Evolutionary conservation across 768 basidiomycete genomes (phyloP).

Genomic region (Leccinum truebloodii): DNA sequence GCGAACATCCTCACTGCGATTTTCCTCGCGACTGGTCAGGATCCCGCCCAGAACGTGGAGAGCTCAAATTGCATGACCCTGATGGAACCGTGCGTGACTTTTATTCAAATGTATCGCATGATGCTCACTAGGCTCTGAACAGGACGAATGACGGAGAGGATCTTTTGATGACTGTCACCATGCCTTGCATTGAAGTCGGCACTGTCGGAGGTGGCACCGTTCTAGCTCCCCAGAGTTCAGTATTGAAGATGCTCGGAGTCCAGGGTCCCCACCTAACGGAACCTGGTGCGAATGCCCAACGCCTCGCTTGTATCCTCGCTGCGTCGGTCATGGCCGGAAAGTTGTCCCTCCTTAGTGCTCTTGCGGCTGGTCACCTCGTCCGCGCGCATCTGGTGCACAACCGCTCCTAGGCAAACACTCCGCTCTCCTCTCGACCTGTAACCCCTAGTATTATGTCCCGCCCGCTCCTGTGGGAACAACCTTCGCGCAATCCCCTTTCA

Average conservation of each 20-base stretch:
- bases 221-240: conserved; percentile 83
- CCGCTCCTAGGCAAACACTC: conserved; percentile 79
- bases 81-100: conserved; percentile 88
- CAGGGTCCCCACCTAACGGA: conserved; percentile 83
- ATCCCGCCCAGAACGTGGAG: conserved; percentile 99
- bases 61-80: conserved; percentile 98
- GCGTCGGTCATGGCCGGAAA: conserved; percentile 98
- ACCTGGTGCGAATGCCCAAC: conserved; percentile 89
- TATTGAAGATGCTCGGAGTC: conserved; percentile 93
- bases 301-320: conserved; percentile 86
- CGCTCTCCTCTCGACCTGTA: conserved; percentile 59
- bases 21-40: conserved; percentile 96
- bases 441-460: conserved; percentile 49
- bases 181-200: conserved; percentile 99
- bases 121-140: conserved; percentile 4
- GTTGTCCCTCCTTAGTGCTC: conserved; percentile 84
- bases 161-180: conserved; percentile 88
- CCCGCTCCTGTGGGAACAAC: conserved; percentile 27
- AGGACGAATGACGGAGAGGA: conserved; percentile 90
- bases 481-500: conserved; percentile 23
- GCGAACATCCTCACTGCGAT: conserved; percentile 96
- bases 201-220: conserved; percentile 97
- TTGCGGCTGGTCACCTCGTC: conserved; percentile 94
- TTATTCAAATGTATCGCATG: conserved; percentile 4
- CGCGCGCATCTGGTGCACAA: conserved; percentile 93